A percentile compares a stretch with the other conserved stretches of the same genome.
phyloP scores from a whole-genome alignment of 2,329 filamentous ascomycete species.

The Talaromyces sp. region DNA sequence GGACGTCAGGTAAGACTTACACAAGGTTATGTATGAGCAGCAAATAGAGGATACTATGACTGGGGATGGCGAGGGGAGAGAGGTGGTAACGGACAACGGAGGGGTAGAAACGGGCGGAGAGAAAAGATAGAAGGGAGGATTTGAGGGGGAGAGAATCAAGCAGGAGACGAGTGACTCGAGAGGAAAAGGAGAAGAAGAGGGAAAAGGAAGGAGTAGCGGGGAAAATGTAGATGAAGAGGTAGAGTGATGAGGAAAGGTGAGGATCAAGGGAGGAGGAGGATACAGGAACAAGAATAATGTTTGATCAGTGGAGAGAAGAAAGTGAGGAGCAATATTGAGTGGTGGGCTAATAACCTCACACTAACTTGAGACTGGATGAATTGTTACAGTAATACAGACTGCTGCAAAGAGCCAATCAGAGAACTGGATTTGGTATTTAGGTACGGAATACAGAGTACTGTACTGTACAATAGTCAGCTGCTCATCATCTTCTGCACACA shows the following conservation, averaged over 20 bases:
- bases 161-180: conserved; percentile 14
- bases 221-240: conserved; percentile 17
- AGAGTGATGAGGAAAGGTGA: conserved; percentile 17
- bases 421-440: neutral
- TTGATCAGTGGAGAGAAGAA: conserved; percentile 1
- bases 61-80: conserved; percentile 1
- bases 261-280: conserved; percentile 12
- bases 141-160: conserved; percentile 18
- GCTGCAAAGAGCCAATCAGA: neutral
- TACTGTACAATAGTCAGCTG: neutral
- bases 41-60: conserved; percentile 6
- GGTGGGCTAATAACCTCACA: neutral
- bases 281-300: neutral
- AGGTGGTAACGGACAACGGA: conserved; percentile 17
- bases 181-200: conserved; percentile 19
- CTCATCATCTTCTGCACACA: neutral
- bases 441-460: neutral
- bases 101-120: conserved; percentile 19
- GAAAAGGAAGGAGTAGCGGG: conserved; percentile 19
- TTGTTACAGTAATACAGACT: neutral
- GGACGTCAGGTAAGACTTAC: conserved; percentile 16
- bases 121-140: conserved; percentile 16
- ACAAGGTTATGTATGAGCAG: conserved; percentile 4
- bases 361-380: neutral
- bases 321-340: conserved; percentile 4